Conservation (phyloP, 2,329 filamentous ascomycete genomes). For the Blastomyces silverae region DNA sequence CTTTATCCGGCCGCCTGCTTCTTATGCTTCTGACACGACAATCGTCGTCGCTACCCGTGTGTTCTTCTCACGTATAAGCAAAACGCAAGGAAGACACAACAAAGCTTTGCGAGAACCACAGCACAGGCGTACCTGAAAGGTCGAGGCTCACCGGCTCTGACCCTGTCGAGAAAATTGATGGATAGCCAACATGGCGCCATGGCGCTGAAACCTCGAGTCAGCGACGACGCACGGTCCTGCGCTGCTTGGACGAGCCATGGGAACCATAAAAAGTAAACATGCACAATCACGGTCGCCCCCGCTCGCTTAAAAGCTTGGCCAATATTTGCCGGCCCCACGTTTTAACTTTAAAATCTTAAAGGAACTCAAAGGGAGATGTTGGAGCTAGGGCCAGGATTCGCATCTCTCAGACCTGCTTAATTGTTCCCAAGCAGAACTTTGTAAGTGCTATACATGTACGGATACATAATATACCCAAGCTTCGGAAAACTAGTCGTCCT, state of each 20-base stretch:
- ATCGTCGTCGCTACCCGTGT: background rate
- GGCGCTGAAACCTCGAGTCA: background rate
- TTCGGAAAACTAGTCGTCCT: background rate
- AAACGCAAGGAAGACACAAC: too few relatives aligned
- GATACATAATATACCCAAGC: background rate
- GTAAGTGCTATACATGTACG: background rate
- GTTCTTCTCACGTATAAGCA: background rate
- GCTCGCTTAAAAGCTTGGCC: conserved; percentile 11
- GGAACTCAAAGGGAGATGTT: background rate
- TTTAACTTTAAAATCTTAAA: conserved; percentile 11
- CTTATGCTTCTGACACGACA: background rate
- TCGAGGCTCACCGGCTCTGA: background rate
- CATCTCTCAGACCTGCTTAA: background rate
- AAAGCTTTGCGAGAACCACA: too few relatives aligned
- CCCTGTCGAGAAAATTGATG: background rate
- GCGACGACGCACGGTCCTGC: background rate
- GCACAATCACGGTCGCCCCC: background rate
- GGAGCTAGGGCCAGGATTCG: background rate
- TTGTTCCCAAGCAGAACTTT: background rate
- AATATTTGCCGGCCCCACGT: conserved; percentile 5
- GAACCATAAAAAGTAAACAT: background rate
- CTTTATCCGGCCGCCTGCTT: background rate
- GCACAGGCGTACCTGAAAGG: background rate
- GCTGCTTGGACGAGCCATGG: background rate
- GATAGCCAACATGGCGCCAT: background rate